A percentile compares a stretch with the other conserved stretches of the same genome.
These are phyloP conservation scores for Dichotomopilus funicola DNA, from an alignment of 2,329 filamentous ascomycete genomes.

Conservation along the genomic window DNA sequence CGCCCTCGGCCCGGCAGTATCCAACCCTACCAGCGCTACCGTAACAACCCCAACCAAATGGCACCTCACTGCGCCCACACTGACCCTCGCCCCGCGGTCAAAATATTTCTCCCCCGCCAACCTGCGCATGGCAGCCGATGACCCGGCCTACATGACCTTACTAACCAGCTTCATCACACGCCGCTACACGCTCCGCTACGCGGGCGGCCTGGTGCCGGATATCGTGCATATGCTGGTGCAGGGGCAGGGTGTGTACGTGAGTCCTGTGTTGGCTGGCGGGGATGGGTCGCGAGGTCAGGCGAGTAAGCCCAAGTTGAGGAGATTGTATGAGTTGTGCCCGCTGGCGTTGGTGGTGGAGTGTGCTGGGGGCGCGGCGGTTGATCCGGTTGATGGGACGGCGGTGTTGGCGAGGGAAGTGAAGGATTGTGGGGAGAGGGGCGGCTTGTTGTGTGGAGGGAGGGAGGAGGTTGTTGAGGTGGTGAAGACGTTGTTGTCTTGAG, in stretches of 20 bases:
- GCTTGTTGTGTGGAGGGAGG: constrained; percentile 43
- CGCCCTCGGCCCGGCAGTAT: constrained; percentile 29
- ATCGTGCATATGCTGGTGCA: constrained; percentile 54
- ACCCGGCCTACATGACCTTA: constrained; percentile 42
- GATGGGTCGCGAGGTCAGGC: constrained; percentile 24
- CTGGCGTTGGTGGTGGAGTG: constrained; percentile 56
- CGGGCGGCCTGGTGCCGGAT: constrained; percentile 56
- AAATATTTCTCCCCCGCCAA: constrained; percentile 59
- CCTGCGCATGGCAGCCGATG: constrained; percentile 49
- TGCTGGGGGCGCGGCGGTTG: constrained; percentile 50
- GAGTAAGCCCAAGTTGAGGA: constrained; percentile 44
- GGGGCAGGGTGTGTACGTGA: constrained; percentile 55
- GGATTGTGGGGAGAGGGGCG: constrained; percentile 44
- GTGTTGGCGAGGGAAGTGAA: constrained; percentile 36
- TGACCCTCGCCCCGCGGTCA: constrained; percentile 42
- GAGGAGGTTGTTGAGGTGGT: constrained; percentile 38
- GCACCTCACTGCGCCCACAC: constrained; percentile 36
- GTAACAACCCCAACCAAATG: constrained; percentile 17
- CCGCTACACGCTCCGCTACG: constrained; percentile 54
- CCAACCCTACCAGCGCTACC: neutral
- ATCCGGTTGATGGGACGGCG: constrained; percentile 37
- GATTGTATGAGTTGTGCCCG: constrained; percentile 53
- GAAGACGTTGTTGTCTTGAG: neutral
- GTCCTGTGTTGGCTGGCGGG: constrained; percentile 45
- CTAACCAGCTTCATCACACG: constrained; percentile 44